phyloP scores from a whole-genome alignment of 352 stramenopile genomes.

The Proteromonas lacertae region DNA sequence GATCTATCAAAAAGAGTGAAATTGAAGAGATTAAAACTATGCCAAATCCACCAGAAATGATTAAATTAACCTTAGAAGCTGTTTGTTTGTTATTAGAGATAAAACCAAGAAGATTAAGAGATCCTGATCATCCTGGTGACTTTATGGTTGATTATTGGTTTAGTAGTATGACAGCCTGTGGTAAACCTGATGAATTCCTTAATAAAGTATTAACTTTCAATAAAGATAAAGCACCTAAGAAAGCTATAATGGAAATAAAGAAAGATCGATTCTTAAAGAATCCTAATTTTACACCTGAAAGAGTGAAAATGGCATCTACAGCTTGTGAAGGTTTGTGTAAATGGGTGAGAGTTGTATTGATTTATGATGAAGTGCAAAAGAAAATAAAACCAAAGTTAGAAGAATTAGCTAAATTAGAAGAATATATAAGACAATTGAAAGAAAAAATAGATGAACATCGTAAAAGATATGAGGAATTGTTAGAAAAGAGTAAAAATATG shows the following conservation, averaged over 20 bases:
- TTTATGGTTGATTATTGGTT: no score
- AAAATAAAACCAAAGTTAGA: constrained; percentile 55
- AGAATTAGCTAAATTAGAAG: constrained; percentile 2
- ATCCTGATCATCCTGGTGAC: no score
- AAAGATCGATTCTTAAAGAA: constrained; percentile 56
- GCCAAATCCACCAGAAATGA: constrained; percentile 10
- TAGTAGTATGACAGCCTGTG: constrained; percentile 56
- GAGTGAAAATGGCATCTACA: constrained; percentile 31
- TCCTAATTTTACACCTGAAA: constrained; percentile 44
- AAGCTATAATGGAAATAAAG: constrained; percentile 18
- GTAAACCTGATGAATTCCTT: constrained; percentile 48
- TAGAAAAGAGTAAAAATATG: no score
- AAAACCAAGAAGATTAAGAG: no score
- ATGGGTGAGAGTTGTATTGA: constrained; percentile 62
- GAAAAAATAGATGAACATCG: no score
- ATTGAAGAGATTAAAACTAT: constrained; percentile 9
- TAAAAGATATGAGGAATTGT: no score
- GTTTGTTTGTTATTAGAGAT: constrained; percentile 46
- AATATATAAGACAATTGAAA: no score
- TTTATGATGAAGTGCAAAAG: constrained; percentile 58
- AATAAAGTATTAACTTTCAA: constrained; percentile 31
- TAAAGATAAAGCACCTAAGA: constrained; percentile 10
- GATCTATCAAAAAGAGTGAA: no score
- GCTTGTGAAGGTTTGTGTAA: constrained; percentile 59
- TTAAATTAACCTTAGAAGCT: constrained; percentile 56